Evolutionary conservation across 2,329 filamentous ascomycete species (phyloP), one percentile per base, ranked within the genome.

Genomic region (Annulohypoxylon truncatum): DNA sequence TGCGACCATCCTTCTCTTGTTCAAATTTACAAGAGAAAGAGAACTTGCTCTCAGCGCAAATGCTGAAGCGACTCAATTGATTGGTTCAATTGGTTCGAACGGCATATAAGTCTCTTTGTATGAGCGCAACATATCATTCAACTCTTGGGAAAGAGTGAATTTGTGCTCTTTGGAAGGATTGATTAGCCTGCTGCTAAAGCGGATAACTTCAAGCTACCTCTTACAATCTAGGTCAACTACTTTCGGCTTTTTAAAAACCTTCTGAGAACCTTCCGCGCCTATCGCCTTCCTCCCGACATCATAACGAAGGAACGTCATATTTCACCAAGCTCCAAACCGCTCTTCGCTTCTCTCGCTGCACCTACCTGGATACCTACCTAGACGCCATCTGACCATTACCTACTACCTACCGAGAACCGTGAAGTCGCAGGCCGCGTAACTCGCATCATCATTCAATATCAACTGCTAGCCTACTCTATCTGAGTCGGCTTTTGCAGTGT

Each of bases 11-110:
- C 42, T 69, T 35, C 60, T 62, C 55, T 62, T 48, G 52, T 52
- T 46, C 31, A 61, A 63, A 64, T 40, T 40, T 35, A 44, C 61
- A 52, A 51, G 58, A 68, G 65, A 68, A 70, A 67, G 56, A 61
- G 28, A 61, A 38, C 20, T 10, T 50, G 48, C 15, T 28, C 15
- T 33, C 44, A 57, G 61, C 67, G 58, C 64, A 68, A 63, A 60
- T 52, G 38, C 52, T 58, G 35, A 38, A 42, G 40, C 47, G 20
- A 51, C 42, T 60, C 44, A 64, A 68, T 66, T 64, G 65, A 54
- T 48, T 48, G 44, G 44, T 48, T 48, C 13, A 68, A 68, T 66
- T 66, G 56, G 44, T n/a, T 29, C 44, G 12, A 20, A 15, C 54
- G 22, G 29, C 28, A 50, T 50, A 38, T 26, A 46, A 24, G 15